phyloP scores from a whole-genome alignment of 495 filamentous ascomycete genomes.

The Tetracladium marchalianum region DNA sequence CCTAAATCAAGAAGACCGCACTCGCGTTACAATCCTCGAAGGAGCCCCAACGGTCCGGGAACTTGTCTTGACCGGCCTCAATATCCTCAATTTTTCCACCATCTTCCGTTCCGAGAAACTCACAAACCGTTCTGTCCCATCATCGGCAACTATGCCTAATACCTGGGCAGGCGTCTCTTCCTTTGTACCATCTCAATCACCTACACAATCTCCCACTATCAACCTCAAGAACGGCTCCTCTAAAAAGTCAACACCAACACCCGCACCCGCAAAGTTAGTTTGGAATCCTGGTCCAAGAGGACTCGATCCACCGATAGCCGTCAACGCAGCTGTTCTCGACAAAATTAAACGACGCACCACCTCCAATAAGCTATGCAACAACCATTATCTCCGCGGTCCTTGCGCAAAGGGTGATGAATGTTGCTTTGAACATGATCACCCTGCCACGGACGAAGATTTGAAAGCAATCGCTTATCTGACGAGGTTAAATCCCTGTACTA shows the following conservation, averaged over 20 bases:
- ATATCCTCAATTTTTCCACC: conserved; percentile 47
- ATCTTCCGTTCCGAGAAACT: conserved; percentile 59
- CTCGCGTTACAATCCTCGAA: conserved; percentile 63
- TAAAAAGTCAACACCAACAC: conserved; percentile 11
- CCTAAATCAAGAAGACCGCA: conserved; percentile 39
- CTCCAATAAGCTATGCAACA: conserved; percentile 74
- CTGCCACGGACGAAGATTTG: conserved; percentile 55
- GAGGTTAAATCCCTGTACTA: conserved; percentile 68
- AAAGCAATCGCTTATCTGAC: conserved; percentile 59
- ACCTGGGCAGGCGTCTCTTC: conserved; percentile 19
- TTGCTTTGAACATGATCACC: conserved; percentile 66
- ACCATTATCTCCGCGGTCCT: conserved; percentile 66
- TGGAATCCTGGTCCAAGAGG: conserved; percentile 46
- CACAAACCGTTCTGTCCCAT: conserved; percentile 25
- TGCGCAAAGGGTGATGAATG: conserved; percentile 66
- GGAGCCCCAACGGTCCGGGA: conserved; percentile 62
- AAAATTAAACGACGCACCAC: conserved; percentile 66
- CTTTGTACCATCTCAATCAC: conserved; percentile 25
- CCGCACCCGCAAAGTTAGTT: conserved; percentile 26
- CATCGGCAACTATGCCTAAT: conserved; percentile 2
- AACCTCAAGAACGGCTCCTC: conserved; percentile 11
- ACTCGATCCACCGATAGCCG: conserved; percentile 35
- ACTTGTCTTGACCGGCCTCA: conserved; percentile 45
- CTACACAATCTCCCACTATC: conserved; percentile 18
- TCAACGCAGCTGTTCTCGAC: conserved; percentile 55